A percentile compares a stretch with the other conserved stretches of the same genome.
These are phyloP conservation scores for Fraxinus ornus DNA, from an alignment of 305 asterid genomes.

Conservation along the genomic window DNA sequence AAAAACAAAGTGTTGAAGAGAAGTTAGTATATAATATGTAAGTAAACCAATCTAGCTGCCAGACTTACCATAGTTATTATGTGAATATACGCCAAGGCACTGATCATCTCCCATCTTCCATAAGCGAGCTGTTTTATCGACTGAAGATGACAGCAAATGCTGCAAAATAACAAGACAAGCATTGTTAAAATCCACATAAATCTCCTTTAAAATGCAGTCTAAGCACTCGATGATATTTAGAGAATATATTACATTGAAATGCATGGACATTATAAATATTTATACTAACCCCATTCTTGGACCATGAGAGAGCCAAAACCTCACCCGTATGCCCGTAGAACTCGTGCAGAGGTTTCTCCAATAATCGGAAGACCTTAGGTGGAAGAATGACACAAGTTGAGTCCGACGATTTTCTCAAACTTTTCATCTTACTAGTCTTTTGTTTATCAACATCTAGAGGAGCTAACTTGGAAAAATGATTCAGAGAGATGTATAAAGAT, in stretches of 20 bases:
- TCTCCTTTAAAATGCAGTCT: background rate
- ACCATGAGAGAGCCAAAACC: slow-evolving; percentile 82
- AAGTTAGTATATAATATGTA: background rate
- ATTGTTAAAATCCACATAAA: slow-evolving; percentile 8
- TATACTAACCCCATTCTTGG: slow-evolving; percentile 70
- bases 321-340: slow-evolving; percentile 70
- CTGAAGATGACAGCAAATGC: slow-evolving; percentile 74
- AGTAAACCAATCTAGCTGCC: background rate
- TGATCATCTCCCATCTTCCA: slow-evolving; percentile 71
- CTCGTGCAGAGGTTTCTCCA: slow-evolving; percentile 78
- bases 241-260: background rate
- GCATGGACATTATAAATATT: background rate
- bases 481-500: slow-evolving; percentile 52
- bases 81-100: slow-evolving; percentile 60
- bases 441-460: slow-evolving; percentile 40
- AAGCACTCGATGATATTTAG: background rate
- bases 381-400: slow-evolving; percentile 76
- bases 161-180: slow-evolving; percentile 34
- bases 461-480: slow-evolving; percentile 48
- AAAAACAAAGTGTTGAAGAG: background rate
- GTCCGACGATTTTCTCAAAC: slow-evolving; percentile 48
- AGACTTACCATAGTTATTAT: slow-evolving; percentile 65
- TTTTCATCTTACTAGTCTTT: slow-evolving; percentile 35
- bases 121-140: slow-evolving; percentile 77
- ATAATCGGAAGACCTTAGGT: slow-evolving; percentile 58